Evolutionary conservation across 2,329 filamentous ascomycete genomes (phyloP).

Genomic region (Cryphonectria parasitica): DNA sequence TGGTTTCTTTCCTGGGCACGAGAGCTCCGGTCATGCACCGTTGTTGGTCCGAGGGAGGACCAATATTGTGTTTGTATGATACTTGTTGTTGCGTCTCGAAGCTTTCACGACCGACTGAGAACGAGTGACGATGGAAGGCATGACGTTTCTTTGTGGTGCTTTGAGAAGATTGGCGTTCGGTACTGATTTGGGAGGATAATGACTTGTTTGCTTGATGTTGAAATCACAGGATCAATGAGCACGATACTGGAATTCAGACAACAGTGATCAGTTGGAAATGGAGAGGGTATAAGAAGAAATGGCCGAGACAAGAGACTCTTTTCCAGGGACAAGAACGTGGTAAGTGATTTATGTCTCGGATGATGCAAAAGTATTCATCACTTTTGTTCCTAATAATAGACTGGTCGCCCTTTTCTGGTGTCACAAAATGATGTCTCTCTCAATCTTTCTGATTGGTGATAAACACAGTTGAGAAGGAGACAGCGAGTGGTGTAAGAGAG

Average conservation of each 20-base stretch:
- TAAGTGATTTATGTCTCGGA: conserved; percentile 6
- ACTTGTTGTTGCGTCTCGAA: not conserved
- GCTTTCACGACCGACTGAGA: conserved; percentile 13
- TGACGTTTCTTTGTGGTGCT: conserved; percentile 8
- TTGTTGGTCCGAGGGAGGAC: not conserved
- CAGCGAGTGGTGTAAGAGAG: not conserved
- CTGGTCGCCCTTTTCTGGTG: conserved; percentile 3
- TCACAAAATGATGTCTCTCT: conserved; percentile 24
- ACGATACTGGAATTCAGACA: too few relatives aligned
- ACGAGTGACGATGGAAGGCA: conserved; percentile 10
- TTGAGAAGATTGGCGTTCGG: not conserved
- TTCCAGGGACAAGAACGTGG: conserved; percentile 4
- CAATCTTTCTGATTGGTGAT: not conserved
- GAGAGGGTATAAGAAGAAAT: not conserved
- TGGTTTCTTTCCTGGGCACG: not conserved
- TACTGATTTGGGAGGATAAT: not conserved
- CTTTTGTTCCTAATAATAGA: not conserved
- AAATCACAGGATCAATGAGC: not conserved
- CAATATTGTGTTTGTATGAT: not conserved
- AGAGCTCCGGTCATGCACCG: not conserved
- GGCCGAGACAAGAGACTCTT: too few relatives aligned
- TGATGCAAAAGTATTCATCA: conserved; percentile 17
- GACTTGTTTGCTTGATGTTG: not conserved
- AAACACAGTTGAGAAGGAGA: not conserved
- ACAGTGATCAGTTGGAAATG: not conserved